Evolutionary conservation across 192 early-diverging fungal genomes (phyloP).

Genomic region (Podila verticillata): DNA sequence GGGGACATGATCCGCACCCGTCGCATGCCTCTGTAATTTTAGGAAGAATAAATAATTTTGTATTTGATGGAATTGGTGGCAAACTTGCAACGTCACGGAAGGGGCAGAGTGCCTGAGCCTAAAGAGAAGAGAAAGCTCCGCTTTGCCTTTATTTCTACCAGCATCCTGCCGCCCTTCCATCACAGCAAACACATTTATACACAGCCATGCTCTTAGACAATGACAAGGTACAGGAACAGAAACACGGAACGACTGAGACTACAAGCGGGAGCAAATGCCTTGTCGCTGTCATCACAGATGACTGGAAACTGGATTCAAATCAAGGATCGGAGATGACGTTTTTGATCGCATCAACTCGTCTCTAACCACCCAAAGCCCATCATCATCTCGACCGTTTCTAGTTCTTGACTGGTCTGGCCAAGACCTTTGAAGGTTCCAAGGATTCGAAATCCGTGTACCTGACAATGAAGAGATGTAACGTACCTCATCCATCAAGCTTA

Average conservation of each 20-base stretch:
- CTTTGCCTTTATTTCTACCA: background rate
- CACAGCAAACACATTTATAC: background rate
- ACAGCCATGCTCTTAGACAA: slow-evolving; percentile 1
- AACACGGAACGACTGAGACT: background rate
- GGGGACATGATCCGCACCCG: slow-evolving; percentile 36
- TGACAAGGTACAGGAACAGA: background rate
- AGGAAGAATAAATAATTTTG: background rate
- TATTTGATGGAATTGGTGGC: background rate
- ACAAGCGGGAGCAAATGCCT: background rate
- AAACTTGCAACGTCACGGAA: background rate
- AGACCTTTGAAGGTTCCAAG: slow-evolving; percentile 49
- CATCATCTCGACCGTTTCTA: slow-evolving; percentile 6
- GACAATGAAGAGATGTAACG: slow-evolving; percentile 48
- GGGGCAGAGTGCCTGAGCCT: too few relatives aligned
- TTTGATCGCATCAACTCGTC: background rate
- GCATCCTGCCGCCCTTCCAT: background rate
- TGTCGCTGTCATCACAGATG: background rate
- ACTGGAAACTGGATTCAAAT: background rate
- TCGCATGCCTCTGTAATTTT: background rate
- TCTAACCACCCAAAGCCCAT: background rate
- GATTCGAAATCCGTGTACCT: slow-evolving; percentile 34
- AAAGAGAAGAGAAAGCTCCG: too few relatives aligned
- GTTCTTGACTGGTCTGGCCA: slow-evolving; percentile 48
- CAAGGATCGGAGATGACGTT: background rate
- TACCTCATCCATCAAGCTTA: background rate